Base-by-base conservation (phyloP, 495 filamentous ascomycete species). In the Aspergillus taichungensis region DNA sequence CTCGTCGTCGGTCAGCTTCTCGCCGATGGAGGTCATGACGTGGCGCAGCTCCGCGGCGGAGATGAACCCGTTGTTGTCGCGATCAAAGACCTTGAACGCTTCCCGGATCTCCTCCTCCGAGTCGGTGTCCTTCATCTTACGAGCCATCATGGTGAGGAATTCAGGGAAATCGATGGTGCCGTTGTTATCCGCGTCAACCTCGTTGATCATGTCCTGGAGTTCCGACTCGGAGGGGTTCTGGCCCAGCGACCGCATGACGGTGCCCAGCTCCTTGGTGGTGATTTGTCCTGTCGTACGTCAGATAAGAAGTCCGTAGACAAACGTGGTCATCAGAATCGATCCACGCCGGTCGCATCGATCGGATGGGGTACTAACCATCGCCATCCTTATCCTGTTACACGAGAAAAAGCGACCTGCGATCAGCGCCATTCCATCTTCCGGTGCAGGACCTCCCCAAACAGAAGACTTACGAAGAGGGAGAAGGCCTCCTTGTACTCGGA, bases 401-500 rank as follows among this genome's bases (percentile, higher is more conserved):
- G 48, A 7, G 32, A 49, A 54, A 55, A 47, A 56, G 43, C 43
- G 36, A 34, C 34, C 31, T 24, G 18, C 18, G 18, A 24, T 24
- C 18, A 24, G 18, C 18, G 18, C 18, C 18, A 4, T 24, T 24
- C 18, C 18, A 24, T 24, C 18, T 24, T 4, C 18, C 18, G 18
- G 18, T 24, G 18, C 18, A 24, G 18, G 18, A 24, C 18, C 18
- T 2, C 18, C 18, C 13, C 14, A 38, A 33, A 55, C 12, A 29
- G 34, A 32, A 24, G 13, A 89, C 92, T 85, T 79, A 98, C 92
- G 69, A 98, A 98, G 32, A 98, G 84, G 66, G 92, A 98, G 76
- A 98, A 98, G 37, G 92, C 92, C 75, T 98, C 94, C 84, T 97
- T 98, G 74, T 97, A 98, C 75, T 98, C 92, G 64, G 91, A 95